Conservation (phyloP, 2,329 filamentous ascomycete species). For the Ustilaginoidea virens region DNA sequence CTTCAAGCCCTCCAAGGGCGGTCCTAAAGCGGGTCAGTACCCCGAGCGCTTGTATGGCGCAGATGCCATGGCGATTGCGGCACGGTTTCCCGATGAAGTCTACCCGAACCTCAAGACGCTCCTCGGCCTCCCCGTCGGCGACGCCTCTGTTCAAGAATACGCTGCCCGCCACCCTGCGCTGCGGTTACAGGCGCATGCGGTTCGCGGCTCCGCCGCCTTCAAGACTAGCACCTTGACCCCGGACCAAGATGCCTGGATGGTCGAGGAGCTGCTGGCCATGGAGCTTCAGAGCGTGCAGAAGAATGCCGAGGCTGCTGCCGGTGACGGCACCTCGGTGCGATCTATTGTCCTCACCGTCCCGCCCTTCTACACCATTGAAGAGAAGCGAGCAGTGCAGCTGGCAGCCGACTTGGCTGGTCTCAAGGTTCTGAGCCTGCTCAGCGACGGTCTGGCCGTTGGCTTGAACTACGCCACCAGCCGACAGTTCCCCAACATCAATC, state of each 20-base stretch:
- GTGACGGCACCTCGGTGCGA: conserved; percentile 55
- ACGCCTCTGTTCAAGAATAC: conserved; percentile 53
- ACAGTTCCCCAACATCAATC: conserved; percentile 71
- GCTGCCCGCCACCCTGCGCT: conserved; percentile 63
- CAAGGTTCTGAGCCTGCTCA: conserved; percentile 70
- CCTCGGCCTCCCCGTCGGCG: conserved; percentile 54
- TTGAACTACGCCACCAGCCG: conserved; percentile 89
- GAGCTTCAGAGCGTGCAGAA: conserved; percentile 79
- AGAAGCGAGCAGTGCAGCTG: conserved; percentile 72
- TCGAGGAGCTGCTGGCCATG: conserved; percentile 94
- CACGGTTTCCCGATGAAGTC: conserved; percentile 81
- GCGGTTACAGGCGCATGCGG: conserved; percentile 43
- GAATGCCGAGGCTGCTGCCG: conserved; percentile 75
- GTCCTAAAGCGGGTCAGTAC: conserved; percentile 48
- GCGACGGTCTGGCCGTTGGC: conserved; percentile 81
- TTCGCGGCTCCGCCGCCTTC: conserved; percentile 61
- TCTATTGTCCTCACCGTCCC: conserved; percentile 84
- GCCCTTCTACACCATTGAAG: conserved; percentile 76
- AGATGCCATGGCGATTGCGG: conserved; percentile 75
- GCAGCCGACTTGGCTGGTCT: conserved; percentile 81
- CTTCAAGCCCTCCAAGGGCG: conserved; percentile 71
- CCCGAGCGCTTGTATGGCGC: conserved; percentile 87
- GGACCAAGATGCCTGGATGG: conserved; percentile 52
- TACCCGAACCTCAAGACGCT: conserved; percentile 89
- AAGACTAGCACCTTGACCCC: conserved; percentile 53